phyloP scores from a whole-genome alignment of 139 green algal species.

The Spirogloea muscicola region DNA sequence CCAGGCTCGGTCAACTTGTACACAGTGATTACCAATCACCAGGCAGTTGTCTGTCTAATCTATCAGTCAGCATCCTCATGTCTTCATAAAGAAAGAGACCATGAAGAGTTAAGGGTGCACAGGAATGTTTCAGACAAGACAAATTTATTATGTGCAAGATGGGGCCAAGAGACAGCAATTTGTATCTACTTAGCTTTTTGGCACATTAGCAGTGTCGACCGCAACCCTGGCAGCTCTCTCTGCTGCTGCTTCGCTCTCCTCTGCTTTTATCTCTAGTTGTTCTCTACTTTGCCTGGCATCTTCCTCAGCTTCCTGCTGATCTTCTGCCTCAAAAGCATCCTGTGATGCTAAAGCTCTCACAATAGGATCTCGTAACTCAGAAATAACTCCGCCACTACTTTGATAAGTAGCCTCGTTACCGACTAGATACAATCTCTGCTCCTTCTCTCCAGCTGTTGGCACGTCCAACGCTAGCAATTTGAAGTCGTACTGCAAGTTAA shows the following conservation, averaged over 20 bases:
- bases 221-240: conserved; percentile 13
- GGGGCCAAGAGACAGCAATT: too few relatives aligned
- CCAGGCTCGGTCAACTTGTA: too few relatives aligned
- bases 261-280: conserved; percentile 1
- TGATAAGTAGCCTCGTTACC: conserved; percentile 39
- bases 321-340: conserved; percentile 42
- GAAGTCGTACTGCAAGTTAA: conserved; percentile 50
- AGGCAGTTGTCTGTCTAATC: too few relatives aligned
- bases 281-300: conserved; percentile 8
- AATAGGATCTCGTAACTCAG: conserved; percentile 40
- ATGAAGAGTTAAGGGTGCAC: too few relatives aligned
- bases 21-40: too few relatives aligned
- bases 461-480: conserved; percentile 52
- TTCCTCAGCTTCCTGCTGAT: conserved; percentile 42
- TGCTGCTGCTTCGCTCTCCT: conserved; percentile 18
- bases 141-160: too few relatives aligned
- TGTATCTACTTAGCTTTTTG: too few relatives aligned
- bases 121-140: too few relatives aligned
- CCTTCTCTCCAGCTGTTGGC: conserved; percentile 9
- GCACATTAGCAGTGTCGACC: too few relatives aligned
- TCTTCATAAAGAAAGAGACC: too few relatives aligned
- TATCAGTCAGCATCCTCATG: too few relatives aligned
- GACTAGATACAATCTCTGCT: conserved; percentile 38
- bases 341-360: conserved; percentile 29
- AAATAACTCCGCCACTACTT: conserved; percentile 26